These are phyloP conservation scores for Aegilops tauschii DNA, from an alignment of 176 grass and related monocot species.

Conservation along the genomic window DNA sequence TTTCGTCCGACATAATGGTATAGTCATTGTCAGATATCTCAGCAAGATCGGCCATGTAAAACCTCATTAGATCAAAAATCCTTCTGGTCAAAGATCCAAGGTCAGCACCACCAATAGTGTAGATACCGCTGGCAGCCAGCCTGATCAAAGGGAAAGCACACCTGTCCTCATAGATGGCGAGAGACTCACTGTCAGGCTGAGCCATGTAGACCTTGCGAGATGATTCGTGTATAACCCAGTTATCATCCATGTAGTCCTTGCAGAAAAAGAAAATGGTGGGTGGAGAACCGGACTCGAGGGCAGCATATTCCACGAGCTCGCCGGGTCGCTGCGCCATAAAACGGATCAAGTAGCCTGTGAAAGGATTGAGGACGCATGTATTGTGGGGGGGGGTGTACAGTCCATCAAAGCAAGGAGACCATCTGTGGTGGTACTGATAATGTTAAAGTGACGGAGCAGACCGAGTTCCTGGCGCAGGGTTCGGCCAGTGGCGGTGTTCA, in stretches of 20 bases:
- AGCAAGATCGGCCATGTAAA: background rate
- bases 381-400: background rate
- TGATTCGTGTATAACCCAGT: background rate
- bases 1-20: background rate
- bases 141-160: background rate
- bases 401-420: background rate
- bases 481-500: background rate
- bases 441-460: background rate
- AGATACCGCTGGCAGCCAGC: background rate
- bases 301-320: background rate
- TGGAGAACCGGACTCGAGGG: background rate
- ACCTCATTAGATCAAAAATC: background rate
- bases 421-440: background rate
- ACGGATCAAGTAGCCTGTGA: background rate
- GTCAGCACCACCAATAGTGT: background rate
- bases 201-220: background rate
- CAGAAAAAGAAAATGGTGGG: background rate
- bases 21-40: background rate
- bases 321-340: background rate
- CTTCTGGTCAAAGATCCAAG: background rate
- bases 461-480: background rate
- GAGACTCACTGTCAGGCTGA: background rate
- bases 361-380: background rate
- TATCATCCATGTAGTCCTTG: background rate
- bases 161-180: background rate